A percentile compares a stretch with the other conserved stretches of the same genome.
These are phyloP conservation scores for Cicer bijugum DNA, from an alignment of 306 rosid genomes.

Conservation along the genomic window DNA sequence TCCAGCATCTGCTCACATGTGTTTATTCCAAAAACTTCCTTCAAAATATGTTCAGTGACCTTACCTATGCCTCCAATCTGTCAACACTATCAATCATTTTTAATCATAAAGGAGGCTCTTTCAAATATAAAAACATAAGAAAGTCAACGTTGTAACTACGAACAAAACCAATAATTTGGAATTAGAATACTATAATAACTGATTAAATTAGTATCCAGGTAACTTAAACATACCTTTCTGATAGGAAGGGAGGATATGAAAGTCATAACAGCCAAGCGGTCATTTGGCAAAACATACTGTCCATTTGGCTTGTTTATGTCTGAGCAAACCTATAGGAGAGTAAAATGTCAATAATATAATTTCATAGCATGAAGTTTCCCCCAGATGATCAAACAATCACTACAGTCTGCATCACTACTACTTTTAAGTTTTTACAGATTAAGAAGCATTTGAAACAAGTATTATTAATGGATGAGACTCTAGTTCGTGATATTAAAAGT, in stretches of 20 bases:
- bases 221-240: constrained; percentile 67
- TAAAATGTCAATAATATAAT: constrained; percentile 30
- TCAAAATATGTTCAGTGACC: constrained; percentile 86
- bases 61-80: constrained; percentile 99
- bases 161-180: constrained; percentile 22
- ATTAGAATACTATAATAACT: constrained; percentile 9
- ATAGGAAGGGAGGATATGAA: constrained; percentile 93
- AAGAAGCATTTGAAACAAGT: constrained; percentile 25
- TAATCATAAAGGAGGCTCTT: constrained; percentile 30
- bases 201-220: constrained; percentile 22
- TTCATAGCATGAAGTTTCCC: constrained; percentile 31
- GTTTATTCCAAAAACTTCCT: constrained; percentile 74
- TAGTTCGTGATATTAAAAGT: constrained; percentile 21
- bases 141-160: constrained; percentile 24
- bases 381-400: constrained; percentile 34
- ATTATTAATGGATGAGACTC: constrained; percentile 15
- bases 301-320: constrained; percentile 99
- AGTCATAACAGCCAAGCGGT: constrained; percentile 76
- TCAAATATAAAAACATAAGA: constrained; percentile 41
- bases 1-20: constrained; percentile 87
- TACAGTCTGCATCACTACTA: constrained; percentile 12
- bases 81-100: constrained; percentile 42
- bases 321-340: constrained; percentile 75
- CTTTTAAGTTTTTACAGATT: constrained; percentile 34
- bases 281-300: constrained; percentile 80